Evolutionary conservation across 2,329 filamentous ascomycete genomes (phyloP), one percentile per base, ranked within the genome.

Genomic region (Colletotrichum godetiae): DNA sequence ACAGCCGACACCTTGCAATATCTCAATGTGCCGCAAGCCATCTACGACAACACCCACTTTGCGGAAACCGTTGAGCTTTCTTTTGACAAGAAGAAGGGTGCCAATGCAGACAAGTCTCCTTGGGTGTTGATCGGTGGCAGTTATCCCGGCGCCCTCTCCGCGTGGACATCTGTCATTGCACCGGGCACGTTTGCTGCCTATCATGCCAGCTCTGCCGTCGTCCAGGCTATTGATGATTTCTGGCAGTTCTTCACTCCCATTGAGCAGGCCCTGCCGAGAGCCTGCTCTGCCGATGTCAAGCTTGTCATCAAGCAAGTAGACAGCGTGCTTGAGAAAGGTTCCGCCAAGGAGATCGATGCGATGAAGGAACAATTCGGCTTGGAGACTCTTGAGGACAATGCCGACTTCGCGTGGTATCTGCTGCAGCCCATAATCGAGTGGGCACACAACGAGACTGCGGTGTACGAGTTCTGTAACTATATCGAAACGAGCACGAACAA

Each of bases 121-220:
- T 89, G 88, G 87, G 82, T 89, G n/a, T 79, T 88, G 37, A 80
- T 85, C 27, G 87, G 87, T 8, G 88, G 86, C 8, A 88, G 86
- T 3, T 89, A 89, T 74, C 84, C 84, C 37, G 87, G 87, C 46
- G 87, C 86, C 8, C 80, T 88, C 7, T 78, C 87, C 3, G 86
- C 86, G 8, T 88, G 86, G 86, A 84, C 82, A 12, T 84, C 84
- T 29, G 81, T 83, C 15, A 80, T 83, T 13, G 81, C 84, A 12
- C 86, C 87, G 0, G 87, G 86, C 31, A 86, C 85, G 7, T 85
- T 87, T 77, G 87, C 86, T 82, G 86, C 86, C 1, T 87, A 88
- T 63, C 85, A 85, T 76, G 82, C 87, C 3, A 87, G 86, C 5
- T 86, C 84, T 72, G 88, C 86, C 0, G 85, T 86, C 2, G 84